Conservation (phyloP, 2,329 filamentous ascomycete species). For the Ascochyta lentis region DNA sequence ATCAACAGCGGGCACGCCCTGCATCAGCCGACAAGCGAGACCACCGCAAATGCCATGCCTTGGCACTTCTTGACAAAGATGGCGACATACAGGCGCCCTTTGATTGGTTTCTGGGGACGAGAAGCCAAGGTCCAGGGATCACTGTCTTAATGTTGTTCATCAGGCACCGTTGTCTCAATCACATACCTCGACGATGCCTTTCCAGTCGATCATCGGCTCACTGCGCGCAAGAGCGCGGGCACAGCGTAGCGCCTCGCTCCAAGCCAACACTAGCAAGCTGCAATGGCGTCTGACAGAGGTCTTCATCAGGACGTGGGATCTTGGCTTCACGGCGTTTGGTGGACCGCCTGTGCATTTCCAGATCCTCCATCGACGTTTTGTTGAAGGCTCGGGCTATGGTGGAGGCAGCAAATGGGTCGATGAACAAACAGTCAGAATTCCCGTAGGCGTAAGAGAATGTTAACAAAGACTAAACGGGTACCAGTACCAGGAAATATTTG, state of each 20-base stretch:
- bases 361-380: constrained; percentile 69
- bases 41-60: constrained; percentile 19
- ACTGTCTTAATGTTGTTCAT: background rate
- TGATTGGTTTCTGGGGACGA: constrained; percentile 17
- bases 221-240: constrained; percentile 27
- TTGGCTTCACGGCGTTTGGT: constrained; percentile 71
- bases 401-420: constrained; percentile 69
- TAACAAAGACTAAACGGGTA: too few relatives aligned
- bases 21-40: constrained; percentile 1
- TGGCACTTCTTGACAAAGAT: constrained; percentile 16
- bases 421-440: constrained; percentile 64
- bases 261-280: constrained; percentile 31
- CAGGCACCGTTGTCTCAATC: background rate
- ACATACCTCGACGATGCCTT: constrained; percentile 19
- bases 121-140: background rate
- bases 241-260: constrained; percentile 19
- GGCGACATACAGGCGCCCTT: constrained; percentile 19
- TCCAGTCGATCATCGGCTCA: constrained; percentile 32
- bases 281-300: constrained; percentile 37
- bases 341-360: constrained; percentile 74
- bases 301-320: constrained; percentile 57
- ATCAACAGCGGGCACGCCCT: too few relatives aligned
- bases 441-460: too few relatives aligned
- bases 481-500: constrained; percentile 76
- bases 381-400: constrained; percentile 56